Conservation (phyloP, 345 rosid species). For the Lenwebbia sp. region DNA sequence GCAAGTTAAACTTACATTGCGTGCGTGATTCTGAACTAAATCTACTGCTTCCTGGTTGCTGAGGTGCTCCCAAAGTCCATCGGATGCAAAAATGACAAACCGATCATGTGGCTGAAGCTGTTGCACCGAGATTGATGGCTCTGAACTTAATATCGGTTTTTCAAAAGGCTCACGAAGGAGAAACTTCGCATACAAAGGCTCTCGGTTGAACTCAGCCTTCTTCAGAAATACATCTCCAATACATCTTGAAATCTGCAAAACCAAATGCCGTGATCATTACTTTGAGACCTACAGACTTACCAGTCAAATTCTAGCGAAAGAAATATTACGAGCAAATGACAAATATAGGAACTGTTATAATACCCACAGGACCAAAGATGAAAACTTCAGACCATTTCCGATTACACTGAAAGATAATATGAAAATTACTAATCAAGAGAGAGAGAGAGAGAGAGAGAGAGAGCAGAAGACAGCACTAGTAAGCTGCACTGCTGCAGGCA, state of each 20-base stretch:
- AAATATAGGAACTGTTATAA: not conserved
- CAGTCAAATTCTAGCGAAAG: not conserved
- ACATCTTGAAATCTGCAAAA: constrained; percentile 29
- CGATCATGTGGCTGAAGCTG: constrained; percentile 31
- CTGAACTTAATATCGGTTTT: constrained; percentile 36
- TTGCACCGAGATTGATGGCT: constrained; percentile 25
- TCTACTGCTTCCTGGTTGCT: constrained; percentile 47
- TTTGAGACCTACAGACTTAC: not conserved
- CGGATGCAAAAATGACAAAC: constrained; percentile 40
- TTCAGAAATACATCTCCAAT: constrained; percentile 40
- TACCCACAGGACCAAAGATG: no score
- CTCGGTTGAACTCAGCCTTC: constrained; percentile 39
- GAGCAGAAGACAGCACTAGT: not conserved
- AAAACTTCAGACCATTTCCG: no score
- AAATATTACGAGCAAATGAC: not conserved
- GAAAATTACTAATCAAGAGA: not conserved
- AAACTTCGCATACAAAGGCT: constrained; percentile 25
- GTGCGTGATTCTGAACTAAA: constrained; percentile 30
- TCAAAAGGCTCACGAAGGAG: constrained; percentile 30
- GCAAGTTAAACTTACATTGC: constrained; percentile 9
- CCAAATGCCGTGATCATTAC: not conserved
- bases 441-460: not conserved
- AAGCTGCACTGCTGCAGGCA: not conserved
- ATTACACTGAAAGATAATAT: no score
- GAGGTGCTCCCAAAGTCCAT: constrained; percentile 47